Conservation (phyloP, 2,329 filamentous ascomycete species). For the Colletotrichum sp. region DNA sequence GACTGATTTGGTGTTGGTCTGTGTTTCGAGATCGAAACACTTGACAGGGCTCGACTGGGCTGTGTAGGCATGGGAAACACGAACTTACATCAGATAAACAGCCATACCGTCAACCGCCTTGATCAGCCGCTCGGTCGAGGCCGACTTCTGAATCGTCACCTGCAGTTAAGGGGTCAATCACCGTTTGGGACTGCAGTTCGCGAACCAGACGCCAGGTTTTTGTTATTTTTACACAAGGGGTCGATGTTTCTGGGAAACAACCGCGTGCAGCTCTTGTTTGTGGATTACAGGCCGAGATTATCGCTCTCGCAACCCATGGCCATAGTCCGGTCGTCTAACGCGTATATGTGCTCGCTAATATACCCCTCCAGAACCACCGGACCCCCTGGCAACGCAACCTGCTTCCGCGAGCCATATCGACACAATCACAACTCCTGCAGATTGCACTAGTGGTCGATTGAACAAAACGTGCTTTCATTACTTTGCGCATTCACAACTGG, state of each 20-base stretch:
- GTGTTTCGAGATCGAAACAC: constrained; percentile 20
- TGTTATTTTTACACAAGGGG: constrained; percentile 9
- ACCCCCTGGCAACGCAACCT: constrained; percentile 1
- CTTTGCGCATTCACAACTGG: not conserved
- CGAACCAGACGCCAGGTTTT: not conserved
- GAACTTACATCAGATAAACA: constrained; percentile 16
- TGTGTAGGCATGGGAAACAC: constrained; percentile 18
- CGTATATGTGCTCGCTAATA: constrained; percentile 43
- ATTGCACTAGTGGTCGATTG: constrained; percentile 2
- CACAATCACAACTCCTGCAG: not conserved
- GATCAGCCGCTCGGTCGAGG: not conserved
- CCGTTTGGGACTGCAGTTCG: not conserved
- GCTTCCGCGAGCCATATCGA: constrained; percentile 14
- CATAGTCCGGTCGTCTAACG: constrained; percentile 35
- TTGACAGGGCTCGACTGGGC: constrained; percentile 16
- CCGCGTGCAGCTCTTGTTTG: constrained; percentile 19
- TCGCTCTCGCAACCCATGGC: constrained; percentile 31
- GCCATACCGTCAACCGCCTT: not conserved
- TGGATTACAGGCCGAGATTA: constrained; percentile 40
- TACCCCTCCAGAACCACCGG: constrained; percentile 27
- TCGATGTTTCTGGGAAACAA: constrained; percentile 7
- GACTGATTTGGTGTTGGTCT: constrained; percentile 17
- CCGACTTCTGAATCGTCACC: not conserved
- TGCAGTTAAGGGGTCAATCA: constrained; percentile 7
- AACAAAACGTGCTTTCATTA: constrained; percentile 1